These are phyloP conservation scores for Kregervanrija fluxuum DNA, from an alignment of 805 yeast species.

Conservation along the genomic window DNA sequence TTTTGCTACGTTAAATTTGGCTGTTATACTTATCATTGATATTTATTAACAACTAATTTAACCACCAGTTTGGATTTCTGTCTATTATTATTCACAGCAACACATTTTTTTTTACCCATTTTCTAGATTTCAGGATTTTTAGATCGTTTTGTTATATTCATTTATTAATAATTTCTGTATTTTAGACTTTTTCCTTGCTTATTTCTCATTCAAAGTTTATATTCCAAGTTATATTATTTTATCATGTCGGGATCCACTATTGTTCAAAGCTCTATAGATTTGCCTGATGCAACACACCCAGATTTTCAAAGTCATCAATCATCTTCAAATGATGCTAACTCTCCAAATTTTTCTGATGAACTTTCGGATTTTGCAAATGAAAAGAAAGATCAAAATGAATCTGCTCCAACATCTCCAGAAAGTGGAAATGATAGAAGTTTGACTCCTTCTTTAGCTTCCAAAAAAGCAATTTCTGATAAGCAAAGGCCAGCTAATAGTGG, in stretches of 20 bases:
- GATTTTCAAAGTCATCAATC: neutral
- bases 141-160: too few relatives aligned
- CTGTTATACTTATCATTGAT: conserved; percentile 8
- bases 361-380: conserved; percentile 13
- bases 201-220: too few relatives aligned
- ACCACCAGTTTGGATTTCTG: neutral
- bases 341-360: conserved; percentile 8
- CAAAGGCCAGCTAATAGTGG: neutral
- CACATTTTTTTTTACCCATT: too few relatives aligned
- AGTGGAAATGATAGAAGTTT: conserved; percentile 28
- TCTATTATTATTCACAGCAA: neutral
- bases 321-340: neutral
- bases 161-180: too few relatives aligned
- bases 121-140: too few relatives aligned
- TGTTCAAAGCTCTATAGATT: too few relatives aligned
- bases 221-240: too few relatives aligned
- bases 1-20: conserved; percentile 15
- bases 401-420: conserved; percentile 25
- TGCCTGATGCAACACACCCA: neutral
- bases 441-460: conserved; percentile 36
- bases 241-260: too few relatives aligned
- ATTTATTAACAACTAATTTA: neutral
- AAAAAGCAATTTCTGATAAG: conserved; percentile 23
- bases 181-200: too few relatives aligned
- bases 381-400: conserved; percentile 7